Evolutionary conservation across 139 green algal species (phyloP).

Genomic region (Trebouxia sp.): DNA sequence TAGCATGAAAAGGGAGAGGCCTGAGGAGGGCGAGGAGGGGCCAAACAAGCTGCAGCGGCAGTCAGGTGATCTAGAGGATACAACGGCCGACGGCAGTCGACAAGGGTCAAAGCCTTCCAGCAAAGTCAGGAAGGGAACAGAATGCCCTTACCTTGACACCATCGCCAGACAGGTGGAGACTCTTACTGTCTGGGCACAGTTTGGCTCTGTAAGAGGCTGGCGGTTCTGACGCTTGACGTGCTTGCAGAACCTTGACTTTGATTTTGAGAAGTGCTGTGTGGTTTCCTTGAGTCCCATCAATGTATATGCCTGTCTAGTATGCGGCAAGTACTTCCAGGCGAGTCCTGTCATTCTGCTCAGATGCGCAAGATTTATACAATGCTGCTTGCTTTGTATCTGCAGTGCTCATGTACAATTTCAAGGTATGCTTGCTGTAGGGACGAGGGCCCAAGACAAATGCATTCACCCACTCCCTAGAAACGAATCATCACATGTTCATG

Average conservation of each 20-base stretch:
- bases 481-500: conserved; percentile 96
- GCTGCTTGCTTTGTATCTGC: too few species aligned
- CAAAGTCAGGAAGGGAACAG: conserved; percentile 49
- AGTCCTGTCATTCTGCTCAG: background rate
- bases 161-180: conserved; percentile 75
- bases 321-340: conserved; percentile 98
- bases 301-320: conserved; percentile 98
- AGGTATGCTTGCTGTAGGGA: conserved; percentile 54
- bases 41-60: background rate
- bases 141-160: conserved; percentile 98
- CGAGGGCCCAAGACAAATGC: conserved; percentile 87
- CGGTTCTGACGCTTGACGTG: background rate
- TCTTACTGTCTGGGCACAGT: background rate
- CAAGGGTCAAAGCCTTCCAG: too few species aligned
- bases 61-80: background rate
- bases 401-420: background rate
- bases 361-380: too few species aligned
- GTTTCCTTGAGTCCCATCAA: conserved; percentile 91
- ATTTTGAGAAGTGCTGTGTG: conserved; percentile 99
- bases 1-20: background rate
- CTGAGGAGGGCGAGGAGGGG: background rate
- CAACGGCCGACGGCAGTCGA: background rate
- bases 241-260: conserved; percentile 93
- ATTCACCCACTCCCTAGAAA: conserved; percentile 93
- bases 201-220: background rate